Evolutionary conservation across 352 stramenopile genomes (phyloP).

Genomic region (Pythium chondricola): DNA sequence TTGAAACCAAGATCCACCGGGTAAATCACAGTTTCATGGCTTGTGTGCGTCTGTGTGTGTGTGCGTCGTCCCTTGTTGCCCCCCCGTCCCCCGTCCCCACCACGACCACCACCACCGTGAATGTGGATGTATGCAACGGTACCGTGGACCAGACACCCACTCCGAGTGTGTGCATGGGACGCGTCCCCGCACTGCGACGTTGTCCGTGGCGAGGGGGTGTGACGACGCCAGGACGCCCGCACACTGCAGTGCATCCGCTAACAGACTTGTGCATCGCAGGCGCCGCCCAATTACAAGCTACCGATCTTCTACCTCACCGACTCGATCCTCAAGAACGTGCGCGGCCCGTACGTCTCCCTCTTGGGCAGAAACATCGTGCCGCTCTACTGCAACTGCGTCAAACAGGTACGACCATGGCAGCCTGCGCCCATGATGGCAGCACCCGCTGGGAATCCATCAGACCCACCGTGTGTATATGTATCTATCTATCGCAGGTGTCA

Average conservation of each 20-base stretch:
- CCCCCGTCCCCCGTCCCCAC: background rate
- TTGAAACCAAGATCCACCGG: conserved; percentile 87
- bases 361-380: conserved; percentile 68
- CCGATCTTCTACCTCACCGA: conserved; percentile 88
- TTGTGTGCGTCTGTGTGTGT: conserved; percentile 4
- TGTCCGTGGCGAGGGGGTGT: no score
- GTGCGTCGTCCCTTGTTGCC: background rate
- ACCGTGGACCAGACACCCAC: no score
- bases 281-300: conserved; percentile 77
- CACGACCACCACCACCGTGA: no score
- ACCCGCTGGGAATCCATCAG: no score
- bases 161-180: no score
- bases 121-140: no score
- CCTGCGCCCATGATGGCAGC: background rate
- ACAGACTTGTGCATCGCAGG: no score
- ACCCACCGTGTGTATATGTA: no score
- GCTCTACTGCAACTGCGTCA: conserved; percentile 83
- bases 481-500: conserved; percentile 37
- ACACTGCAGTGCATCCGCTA: no score
- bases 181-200: no score
- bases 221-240: no score
- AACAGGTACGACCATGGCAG: conserved; percentile 35
- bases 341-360: conserved; percentile 60
- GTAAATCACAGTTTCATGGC: conserved; percentile 30
- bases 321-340: conserved; percentile 87